Evolutionary conservation across 2,329 filamentous ascomycete species (phyloP).

Genomic region (Ophiocordyceps camponoti-leonardi): DNA sequence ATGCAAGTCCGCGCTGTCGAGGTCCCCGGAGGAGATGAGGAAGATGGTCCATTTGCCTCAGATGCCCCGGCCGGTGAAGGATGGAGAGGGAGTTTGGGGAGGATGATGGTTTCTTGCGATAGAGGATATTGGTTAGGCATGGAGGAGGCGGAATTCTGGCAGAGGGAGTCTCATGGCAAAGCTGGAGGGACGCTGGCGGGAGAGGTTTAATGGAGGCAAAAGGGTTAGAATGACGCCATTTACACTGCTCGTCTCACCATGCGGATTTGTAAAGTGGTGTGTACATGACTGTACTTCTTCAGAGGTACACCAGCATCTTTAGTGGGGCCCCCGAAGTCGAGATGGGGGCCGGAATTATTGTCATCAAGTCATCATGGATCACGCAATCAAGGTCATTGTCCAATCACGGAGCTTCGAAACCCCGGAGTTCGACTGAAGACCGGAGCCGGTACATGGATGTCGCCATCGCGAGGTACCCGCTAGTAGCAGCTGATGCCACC

Average conservation of each 20-base stretch:
- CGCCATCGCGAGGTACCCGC: slow-evolving; percentile 12
- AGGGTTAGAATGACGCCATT: slow-evolving; percentile 5
- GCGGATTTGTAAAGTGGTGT: not conserved
- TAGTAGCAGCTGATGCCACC: not conserved
- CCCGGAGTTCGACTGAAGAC: not conserved
- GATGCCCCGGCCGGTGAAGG: slow-evolving; percentile 60
- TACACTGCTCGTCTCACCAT: slow-evolving; percentile 5
- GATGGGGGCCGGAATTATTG: not conserved
- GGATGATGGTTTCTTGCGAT: slow-evolving; percentile 58
- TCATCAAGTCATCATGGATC: not conserved
- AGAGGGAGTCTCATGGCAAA: slow-evolving; percentile 38
- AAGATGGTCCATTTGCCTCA: slow-evolving; percentile 49
- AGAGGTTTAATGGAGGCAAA: slow-evolving; percentile 9
- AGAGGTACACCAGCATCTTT: not conserved
- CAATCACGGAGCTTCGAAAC: not conserved
- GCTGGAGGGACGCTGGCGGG: slow-evolving; percentile 13
- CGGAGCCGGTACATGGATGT: slow-evolving; percentile 3
- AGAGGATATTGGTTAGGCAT: slow-evolving; percentile 69
- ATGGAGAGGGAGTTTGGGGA: slow-evolving; percentile 63
- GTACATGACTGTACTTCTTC: not conserved
- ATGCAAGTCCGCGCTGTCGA: slow-evolving; percentile 30
- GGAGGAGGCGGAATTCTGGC: slow-evolving; percentile 50
- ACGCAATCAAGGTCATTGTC: not conserved
- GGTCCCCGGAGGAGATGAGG: slow-evolving; percentile 24
- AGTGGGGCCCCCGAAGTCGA: not conserved